Evolutionary conservation across 192 early-diverging fungal genomes (phyloP).

Genomic region (Linnemannia exigua): DNA sequence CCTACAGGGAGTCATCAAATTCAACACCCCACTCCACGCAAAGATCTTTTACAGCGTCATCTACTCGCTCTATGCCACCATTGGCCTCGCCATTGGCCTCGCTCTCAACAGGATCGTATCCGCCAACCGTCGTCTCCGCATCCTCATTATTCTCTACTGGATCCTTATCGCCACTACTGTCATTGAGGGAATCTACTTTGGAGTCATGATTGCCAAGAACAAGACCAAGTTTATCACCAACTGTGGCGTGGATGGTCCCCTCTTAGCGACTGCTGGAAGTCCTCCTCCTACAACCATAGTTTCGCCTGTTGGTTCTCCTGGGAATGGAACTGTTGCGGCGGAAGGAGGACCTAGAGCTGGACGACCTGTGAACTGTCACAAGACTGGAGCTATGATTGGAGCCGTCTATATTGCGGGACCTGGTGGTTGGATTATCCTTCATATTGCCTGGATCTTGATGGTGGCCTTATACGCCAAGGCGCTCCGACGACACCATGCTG

Average conservation of each 20-base stretch:
- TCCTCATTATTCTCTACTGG: constrained; percentile 43
- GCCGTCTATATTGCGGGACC: constrained; percentile 38
- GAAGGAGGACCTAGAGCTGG: background rate
- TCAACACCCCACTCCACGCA: constrained; percentile 37
- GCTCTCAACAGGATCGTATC: background rate
- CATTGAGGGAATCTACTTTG: constrained; percentile 48
- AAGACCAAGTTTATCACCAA: constrained; percentile 39
- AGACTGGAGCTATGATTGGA: constrained; percentile 7
- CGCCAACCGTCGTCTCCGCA: constrained; percentile 10
- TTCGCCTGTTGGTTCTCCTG: background rate
- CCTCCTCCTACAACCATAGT: background rate
- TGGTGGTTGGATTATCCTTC: constrained; percentile 46
- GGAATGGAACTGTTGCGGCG: background rate
- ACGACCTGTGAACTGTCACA: constrained; percentile 10
- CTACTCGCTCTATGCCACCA: constrained; percentile 30
- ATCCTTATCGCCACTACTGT: constrained; percentile 27
- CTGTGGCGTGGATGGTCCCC: constrained; percentile 8
- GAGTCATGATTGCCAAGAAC: constrained; percentile 40
- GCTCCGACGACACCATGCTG: constrained; percentile 17
- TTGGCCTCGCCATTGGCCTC: constrained; percentile 16
- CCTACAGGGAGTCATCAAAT: constrained; percentile 9
- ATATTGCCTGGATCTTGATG: constrained; percentile 39
- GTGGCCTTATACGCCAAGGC: constrained; percentile 47
- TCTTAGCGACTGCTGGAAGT: background rate
- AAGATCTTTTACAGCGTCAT: constrained; percentile 32